These are phyloP conservation scores for Cinnamomum chago DNA, from an alignment of 164 flowering plant genomes.

Conservation along the genomic window DNA sequence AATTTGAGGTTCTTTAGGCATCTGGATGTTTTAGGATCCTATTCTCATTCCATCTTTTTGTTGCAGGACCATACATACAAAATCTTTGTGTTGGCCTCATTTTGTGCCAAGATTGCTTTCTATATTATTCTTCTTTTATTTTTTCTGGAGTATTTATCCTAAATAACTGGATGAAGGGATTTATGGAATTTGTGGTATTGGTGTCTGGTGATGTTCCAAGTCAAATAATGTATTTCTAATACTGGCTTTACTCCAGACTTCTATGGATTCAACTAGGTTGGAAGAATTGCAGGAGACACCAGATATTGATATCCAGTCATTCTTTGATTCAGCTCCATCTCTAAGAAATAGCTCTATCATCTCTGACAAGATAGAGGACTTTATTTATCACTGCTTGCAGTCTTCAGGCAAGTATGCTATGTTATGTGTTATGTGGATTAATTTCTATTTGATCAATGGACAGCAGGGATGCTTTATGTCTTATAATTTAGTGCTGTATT, in stretches of 20 bases:
- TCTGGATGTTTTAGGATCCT: no score
- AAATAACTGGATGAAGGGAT: no score
- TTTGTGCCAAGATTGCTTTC: no score
- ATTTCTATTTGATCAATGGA: neutral
- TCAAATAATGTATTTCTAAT: neutral
- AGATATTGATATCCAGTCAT: constrained; percentile 37
- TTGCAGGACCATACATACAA: no score
- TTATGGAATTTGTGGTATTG: no score
- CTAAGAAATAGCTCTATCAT: constrained; percentile 39
- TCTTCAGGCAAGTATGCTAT: constrained; percentile 35
- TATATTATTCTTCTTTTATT: no score
- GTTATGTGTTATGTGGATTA: neutral
- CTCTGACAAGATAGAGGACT: constrained; percentile 35
- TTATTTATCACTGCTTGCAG: constrained; percentile 39
- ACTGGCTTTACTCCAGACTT: neutral
- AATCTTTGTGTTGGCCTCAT: no score
- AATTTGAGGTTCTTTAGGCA: no score
- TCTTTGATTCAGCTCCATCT: constrained; percentile 81
- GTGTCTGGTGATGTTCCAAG: no score
- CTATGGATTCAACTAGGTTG: constrained; percentile 25
- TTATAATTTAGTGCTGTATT: neutral
- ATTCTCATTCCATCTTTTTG: no score
- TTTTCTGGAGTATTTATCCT: no score
- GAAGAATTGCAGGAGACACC: constrained; percentile 21
- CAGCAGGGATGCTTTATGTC: neutral